Base-by-base conservation (phyloP, 768 basidiomycete genomes). In the Royoungia palumana region DNA sequence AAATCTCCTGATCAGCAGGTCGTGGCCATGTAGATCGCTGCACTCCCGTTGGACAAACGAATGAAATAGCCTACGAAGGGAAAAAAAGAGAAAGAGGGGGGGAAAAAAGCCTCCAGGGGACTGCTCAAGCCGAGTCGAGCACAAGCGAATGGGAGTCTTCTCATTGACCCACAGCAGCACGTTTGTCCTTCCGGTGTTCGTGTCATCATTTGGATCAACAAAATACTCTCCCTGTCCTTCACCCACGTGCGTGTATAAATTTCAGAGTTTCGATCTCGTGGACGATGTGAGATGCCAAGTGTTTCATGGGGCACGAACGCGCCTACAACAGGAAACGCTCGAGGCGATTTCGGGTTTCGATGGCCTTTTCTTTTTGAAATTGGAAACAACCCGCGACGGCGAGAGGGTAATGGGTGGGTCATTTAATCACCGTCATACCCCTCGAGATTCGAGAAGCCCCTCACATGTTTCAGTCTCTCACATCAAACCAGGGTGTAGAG, bases 1-100 rank as follows among this genome's bases (percentile, higher is more conserved):
- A n/a, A n/a, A n/a, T n/a, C n/a, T n/a, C n/a, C n/a, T 51, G 47
- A 60, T 56, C 48, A 50, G 37, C 57, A 19, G 40, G 51, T 21
- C 21, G 49, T 38, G 52, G 47, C 41, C 27, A 14, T 35, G 44
- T 40, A 48, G 56, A 55, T 58, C 51, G 35, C 48, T 43, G 41
- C 35, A 28, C 38, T 53, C 46, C 36, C n/a, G 25, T 35, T 14
- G 25, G 10, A 35, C 9, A 17, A 13, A 22, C 17, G 35, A 36
- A 11, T 27, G 9, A 11, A 42, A 42, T 11, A 1, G 7, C 28
- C 28, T 1, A 12, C 21, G 28, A 38, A 20, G 20, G 11, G 28
- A 24, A 25, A 16, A 16, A 14, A 19, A 17, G 17, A 46, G 34
- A 46, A 16, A 32, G 32, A 32, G 3, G n/a, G n/a, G n/a, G n/a